Evolutionary conservation across 2,329 filamentous ascomycete genomes (phyloP), one percentile per base, ranked within the genome.

Genomic region (Verticillium albo-atrum): DNA sequence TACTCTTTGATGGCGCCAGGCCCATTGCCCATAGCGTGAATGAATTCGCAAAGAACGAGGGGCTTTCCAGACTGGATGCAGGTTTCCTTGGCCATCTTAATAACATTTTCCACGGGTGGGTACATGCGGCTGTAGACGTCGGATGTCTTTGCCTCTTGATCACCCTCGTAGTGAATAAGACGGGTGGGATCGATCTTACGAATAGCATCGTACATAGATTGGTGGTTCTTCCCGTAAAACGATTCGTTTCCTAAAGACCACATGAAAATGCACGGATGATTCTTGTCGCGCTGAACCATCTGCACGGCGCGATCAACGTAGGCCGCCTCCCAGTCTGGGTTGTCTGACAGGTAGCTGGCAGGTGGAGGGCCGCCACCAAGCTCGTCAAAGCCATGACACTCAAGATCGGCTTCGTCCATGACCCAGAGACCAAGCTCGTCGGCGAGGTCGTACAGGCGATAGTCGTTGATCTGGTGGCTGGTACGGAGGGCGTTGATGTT

Each of bases 191-290:
- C 87, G 12, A 81, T 77, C 0, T 72, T 64, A 62, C 83, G 85
- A 65, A 86, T 82, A 70, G 79, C 86, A 4, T 85, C 75, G 59
- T 87, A 86, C 88, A 91, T 91, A 3, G 82, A 82, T 52, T 79
- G 79, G 59, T 88, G 85, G 60, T 91, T 91, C 3, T 75, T 74
- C 0, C 89, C 89, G 59, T 89, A 90, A 67, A 89, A 91, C 0
- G 87, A 80, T 68, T 91, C 88, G 61, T 91, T 91, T 0, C 89
- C 89, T 0, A 91, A 76, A 26, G 84, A 88, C 89, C 89, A 91
- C 51, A 90, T 83, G 55, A 91, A 83, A 3, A 91, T 76, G 3
- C 79, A 88, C 0, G 87, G 75, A 62, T 89, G 85, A 57, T 90
- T 80, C 64, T 77, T 79, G 62, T 77, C 76, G 6, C 88, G 77